Evolutionary conservation across 2,329 filamentous ascomycete species (phyloP).

Genomic region (Oidium heveae): DNA sequence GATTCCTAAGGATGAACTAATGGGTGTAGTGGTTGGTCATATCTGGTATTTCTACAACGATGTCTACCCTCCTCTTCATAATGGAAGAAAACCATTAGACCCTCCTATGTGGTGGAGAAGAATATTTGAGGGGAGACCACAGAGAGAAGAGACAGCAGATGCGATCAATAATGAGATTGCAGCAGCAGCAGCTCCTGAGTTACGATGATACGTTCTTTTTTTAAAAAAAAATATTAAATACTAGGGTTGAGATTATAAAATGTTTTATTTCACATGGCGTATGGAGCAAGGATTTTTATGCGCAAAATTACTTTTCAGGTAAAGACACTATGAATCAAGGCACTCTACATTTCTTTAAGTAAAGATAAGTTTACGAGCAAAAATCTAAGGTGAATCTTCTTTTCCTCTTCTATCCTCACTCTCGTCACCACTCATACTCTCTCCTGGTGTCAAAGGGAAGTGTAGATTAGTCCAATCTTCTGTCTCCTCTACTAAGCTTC

Average conservation of each 20-base stretch:
- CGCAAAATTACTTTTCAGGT: neutral
- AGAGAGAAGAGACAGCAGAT: conserved; percentile 24
- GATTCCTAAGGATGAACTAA: conserved; percentile 85
- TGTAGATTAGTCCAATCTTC: conserved; percentile 82
- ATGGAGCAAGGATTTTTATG: neutral
- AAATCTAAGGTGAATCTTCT: neutral
- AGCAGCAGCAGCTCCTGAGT: conserved; percentile 23
- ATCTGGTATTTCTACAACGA: conserved; percentile 97
- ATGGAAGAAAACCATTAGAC: conserved; percentile 62
- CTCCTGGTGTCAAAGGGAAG: conserved; percentile 25
- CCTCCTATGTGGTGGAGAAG: conserved; percentile 78
- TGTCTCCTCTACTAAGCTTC: conserved; percentile 81
- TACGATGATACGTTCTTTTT: conserved; percentile 3
- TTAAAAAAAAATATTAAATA: neutral
- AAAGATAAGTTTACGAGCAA: too few species aligned
- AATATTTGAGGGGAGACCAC: conserved; percentile 42
- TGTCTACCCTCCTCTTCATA: conserved; percentile 78
- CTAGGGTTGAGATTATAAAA: neutral
- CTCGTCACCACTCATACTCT: conserved; percentile 13
- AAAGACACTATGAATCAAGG: neutral
- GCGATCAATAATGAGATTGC: conserved; percentile 36
- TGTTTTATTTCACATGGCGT: conserved; percentile 1
- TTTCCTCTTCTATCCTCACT: conserved; percentile 4
- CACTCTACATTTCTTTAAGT: too few species aligned
- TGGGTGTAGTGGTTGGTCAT: conserved; percentile 84